A percentile compares a stretch with the other conserved stretches of the same genome.
These are phyloP conservation scores for Rubroboletus pulcherrimus DNA, from an alignment of 768 basidiomycete species.

Conservation along the genomic window DNA sequence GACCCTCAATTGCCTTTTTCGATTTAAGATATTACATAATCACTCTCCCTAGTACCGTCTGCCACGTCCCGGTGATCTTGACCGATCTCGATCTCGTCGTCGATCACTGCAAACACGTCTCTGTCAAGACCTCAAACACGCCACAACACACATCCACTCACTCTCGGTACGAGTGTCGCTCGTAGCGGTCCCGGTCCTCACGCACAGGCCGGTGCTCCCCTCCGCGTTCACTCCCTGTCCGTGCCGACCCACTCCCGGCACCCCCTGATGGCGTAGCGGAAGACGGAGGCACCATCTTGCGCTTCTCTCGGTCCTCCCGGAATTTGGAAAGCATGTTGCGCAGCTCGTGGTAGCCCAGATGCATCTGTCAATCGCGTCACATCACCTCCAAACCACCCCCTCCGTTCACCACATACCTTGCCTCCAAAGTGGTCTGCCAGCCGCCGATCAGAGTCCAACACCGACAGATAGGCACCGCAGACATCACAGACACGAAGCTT, in stretches of 20 bases:
- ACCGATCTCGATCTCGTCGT: constrained; percentile 69
- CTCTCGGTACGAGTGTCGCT: constrained; percentile 69
- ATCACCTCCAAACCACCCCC: constrained; percentile 23
- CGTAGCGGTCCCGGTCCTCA: constrained; percentile 65
- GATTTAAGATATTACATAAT: constrained; percentile 20
- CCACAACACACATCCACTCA: constrained; percentile 39
- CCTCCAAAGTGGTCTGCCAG: constrained; percentile 99
- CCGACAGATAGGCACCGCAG: constrained; percentile 98
- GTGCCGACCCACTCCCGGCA: constrained; percentile 37
- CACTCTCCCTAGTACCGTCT: constrained; percentile 44
- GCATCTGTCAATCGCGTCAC: constrained; percentile 68
- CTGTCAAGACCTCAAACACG: constrained; percentile 11
- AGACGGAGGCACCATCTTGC: constrained; percentile 56
- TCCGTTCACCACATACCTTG: constrained; percentile 60
- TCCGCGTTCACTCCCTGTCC: constrained; percentile 41
- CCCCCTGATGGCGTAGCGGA: constrained; percentile 34
- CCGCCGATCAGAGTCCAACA: constrained; percentile 96
- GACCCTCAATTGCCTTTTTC: constrained; percentile 10
- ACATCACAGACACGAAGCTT: constrained; percentile 99
- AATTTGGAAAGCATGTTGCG: constrained; percentile 91
- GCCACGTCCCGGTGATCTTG: constrained; percentile 60
- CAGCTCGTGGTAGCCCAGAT: constrained; percentile 96
- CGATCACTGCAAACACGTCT: constrained; percentile 48
- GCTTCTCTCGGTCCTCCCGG: constrained; percentile 84
- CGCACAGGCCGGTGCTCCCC: constrained; percentile 57